A percentile compares a stretch with the other conserved stretches of the same genome.
Evolutionary conservation across 2,329 filamentous ascomycete genomes (phyloP).

Genomic region (Fusarium vanettenii): DNA sequence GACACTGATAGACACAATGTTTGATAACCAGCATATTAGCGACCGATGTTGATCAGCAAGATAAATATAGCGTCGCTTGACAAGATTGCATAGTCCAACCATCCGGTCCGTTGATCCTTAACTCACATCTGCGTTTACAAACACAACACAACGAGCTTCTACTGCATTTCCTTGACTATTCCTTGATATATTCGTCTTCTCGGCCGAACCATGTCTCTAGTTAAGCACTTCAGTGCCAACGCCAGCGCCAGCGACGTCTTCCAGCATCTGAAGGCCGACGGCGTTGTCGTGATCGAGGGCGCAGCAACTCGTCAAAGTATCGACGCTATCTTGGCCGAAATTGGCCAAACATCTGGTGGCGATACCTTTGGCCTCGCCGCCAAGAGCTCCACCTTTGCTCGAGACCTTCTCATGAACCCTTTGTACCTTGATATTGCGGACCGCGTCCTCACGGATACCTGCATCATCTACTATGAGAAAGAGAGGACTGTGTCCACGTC

Average conservation of each 20-base stretch:
- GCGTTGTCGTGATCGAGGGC: neutral
- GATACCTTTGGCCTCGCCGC: neutral
- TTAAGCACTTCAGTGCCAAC: constrained; percentile 1
- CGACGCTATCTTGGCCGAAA: neutral
- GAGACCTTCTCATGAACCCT: neutral
- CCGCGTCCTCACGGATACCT: neutral
- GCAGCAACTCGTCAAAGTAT: neutral
- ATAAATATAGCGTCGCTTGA: neutral
- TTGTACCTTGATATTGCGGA: neutral
- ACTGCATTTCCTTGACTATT: neutral
- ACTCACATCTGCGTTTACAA: neutral
- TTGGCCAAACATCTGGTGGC: neutral
- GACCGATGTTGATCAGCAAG: neutral
- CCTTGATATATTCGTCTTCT: neutral
- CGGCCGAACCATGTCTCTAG: neutral
- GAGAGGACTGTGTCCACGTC: neutral
- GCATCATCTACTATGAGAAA: neutral
- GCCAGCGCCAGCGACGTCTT: neutral
- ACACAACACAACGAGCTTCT: neutral
- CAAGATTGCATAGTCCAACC: neutral
- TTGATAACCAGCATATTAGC: neutral
- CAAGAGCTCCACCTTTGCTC: constrained; percentile 1
- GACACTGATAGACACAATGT: neutral
- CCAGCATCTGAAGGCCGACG: constrained; percentile 3
- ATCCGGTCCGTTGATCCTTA: neutral